These are phyloP conservation scores for Rhizopus sp. DNA, from an alignment of 371 early-diverging fungal species.

Conservation along the genomic window DNA sequence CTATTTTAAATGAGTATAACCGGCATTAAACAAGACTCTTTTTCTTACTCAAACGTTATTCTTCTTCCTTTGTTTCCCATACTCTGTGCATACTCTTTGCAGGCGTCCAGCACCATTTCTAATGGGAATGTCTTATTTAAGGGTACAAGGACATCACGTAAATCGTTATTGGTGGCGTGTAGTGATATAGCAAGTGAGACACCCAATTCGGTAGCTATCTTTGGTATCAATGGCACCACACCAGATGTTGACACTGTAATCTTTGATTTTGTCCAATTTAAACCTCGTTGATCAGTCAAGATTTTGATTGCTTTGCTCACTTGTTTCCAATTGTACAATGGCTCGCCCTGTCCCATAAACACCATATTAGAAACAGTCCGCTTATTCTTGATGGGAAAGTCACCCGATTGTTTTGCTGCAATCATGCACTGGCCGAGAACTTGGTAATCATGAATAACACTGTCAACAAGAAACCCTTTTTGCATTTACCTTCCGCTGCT, in stretches of 20 bases:
- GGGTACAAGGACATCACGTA: constrained; percentile 84
- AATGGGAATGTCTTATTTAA: constrained; percentile 84
- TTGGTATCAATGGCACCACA: constrained; percentile 78
- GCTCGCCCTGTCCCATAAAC: constrained; percentile 95
- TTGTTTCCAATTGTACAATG: constrained; percentile 81
- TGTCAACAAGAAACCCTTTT: background rate
- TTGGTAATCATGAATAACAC: background rate
- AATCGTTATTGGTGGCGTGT: constrained; percentile 82
- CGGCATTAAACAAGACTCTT: background rate
- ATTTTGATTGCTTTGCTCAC: constrained; percentile 73
- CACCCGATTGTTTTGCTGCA: constrained; percentile 60
- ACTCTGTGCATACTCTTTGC: constrained; percentile 60
- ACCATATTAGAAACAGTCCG: constrained; percentile 79
- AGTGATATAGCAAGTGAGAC: constrained; percentile 86
- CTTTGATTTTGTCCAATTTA: constrained; percentile 70
- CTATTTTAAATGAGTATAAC: constrained; percentile 20
- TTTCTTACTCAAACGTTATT: constrained; percentile 72
- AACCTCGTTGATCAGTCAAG: constrained; percentile 72
- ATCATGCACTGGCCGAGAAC: constrained; percentile 89
- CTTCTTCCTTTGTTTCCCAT: constrained; percentile 52
- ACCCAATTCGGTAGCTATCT: constrained; percentile 75
- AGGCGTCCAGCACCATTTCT: constrained; percentile 69
- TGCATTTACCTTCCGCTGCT: constrained; percentile 57
- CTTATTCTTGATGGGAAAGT: constrained; percentile 51
- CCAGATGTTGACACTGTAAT: constrained; percentile 93